Evolutionary conservation across 345 rosid species (phyloP).

Genomic region (Linum lewisii): DNA sequence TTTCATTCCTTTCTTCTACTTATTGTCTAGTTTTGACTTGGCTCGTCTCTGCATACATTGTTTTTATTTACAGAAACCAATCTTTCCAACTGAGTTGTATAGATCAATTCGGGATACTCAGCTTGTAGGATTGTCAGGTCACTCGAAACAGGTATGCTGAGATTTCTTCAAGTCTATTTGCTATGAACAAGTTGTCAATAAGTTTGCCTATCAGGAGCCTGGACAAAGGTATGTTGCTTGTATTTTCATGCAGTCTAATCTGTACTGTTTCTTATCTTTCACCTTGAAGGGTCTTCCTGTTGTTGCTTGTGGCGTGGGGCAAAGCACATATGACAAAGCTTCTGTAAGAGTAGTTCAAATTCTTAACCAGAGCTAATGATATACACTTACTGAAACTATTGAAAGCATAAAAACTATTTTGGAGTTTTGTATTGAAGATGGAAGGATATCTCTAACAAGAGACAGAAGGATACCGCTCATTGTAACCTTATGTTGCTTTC

Average conservation of each 20-base stretch:
- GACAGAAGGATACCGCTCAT: neutral
- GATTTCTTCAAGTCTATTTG: neutral
- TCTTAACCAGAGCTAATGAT: too few relatives aligned
- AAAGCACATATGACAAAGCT: slow-evolving; percentile 7
- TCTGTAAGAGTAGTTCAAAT: slow-evolving; percentile 8
- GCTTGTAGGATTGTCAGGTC: slow-evolving; percentile 25
- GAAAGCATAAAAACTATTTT: neutral
- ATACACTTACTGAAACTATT: too few relatives aligned
- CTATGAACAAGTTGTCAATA: neutral
- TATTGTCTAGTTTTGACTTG: neutral
- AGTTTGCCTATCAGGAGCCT: neutral
- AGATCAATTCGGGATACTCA: slow-evolving; percentile 26
- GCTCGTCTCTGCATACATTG: slow-evolving; percentile 1
- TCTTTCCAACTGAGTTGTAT: slow-evolving; percentile 18
- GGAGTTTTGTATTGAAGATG: neutral
- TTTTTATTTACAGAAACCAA: slow-evolving; percentile 31
- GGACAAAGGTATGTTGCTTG: too few relatives aligned
- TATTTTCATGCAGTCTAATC: neutral
- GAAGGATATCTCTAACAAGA: neutral
- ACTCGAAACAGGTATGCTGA: slow-evolving; percentile 17
- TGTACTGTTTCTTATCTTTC: neutral
- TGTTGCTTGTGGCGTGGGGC: slow-evolving; percentile 6
- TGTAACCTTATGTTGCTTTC: slow-evolving; percentile 11
- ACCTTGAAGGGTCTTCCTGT: slow-evolving; percentile 10
- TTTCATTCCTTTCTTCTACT: neutral